Conservation (phyloP, 148 eudicot genomes). For the Bassia scoparia region DNA sequence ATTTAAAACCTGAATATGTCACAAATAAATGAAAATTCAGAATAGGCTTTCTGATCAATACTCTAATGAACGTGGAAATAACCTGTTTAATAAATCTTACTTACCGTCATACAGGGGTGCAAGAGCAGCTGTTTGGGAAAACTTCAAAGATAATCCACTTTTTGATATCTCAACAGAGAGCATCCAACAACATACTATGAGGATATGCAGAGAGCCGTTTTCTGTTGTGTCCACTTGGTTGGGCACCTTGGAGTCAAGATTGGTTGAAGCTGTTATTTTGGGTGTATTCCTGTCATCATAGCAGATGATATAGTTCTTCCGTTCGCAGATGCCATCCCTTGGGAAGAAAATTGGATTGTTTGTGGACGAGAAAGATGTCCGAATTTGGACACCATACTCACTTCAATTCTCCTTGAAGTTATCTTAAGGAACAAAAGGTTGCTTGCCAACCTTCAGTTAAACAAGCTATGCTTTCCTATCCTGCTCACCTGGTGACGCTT, state of each 20-base stretch:
- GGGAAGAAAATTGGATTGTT: slow-evolving; percentile 97
- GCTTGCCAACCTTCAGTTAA: slow-evolving; percentile 92
- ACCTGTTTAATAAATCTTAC: neutral
- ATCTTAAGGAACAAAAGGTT: slow-evolving; percentile 91
- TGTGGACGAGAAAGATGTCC: slow-evolving; percentile 95
- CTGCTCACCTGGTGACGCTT: slow-evolving; percentile 94
- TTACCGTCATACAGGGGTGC: slow-evolving; percentile 61
- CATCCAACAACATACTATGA: slow-evolving; percentile 96
- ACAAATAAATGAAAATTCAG: too few species aligned
- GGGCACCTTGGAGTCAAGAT: slow-evolving; percentile 99
- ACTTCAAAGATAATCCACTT: slow-evolving; percentile 93
- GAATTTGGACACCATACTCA: slow-evolving; percentile 71
- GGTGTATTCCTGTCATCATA: slow-evolving; percentile 94
- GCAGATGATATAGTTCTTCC: slow-evolving; percentile 97
- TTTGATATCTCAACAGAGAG: slow-evolving; percentile 98
- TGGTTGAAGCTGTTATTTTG: slow-evolving; percentile 97
- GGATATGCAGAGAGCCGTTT: slow-evolving; percentile 96
- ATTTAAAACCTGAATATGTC: too few species aligned
- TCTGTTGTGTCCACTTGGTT: slow-evolving; percentile 96
- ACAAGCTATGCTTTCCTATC: slow-evolving; percentile 97
- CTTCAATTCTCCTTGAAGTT: slow-evolving; percentile 77
- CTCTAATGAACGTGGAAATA: neutral
- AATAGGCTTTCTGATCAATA: too few species aligned
- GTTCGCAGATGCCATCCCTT: slow-evolving; percentile 97
- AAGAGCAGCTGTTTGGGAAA: slow-evolving; percentile 97